Base-by-base conservation (phyloP, 305 asterid genomes). In the Nicotiana rustica region DNA sequence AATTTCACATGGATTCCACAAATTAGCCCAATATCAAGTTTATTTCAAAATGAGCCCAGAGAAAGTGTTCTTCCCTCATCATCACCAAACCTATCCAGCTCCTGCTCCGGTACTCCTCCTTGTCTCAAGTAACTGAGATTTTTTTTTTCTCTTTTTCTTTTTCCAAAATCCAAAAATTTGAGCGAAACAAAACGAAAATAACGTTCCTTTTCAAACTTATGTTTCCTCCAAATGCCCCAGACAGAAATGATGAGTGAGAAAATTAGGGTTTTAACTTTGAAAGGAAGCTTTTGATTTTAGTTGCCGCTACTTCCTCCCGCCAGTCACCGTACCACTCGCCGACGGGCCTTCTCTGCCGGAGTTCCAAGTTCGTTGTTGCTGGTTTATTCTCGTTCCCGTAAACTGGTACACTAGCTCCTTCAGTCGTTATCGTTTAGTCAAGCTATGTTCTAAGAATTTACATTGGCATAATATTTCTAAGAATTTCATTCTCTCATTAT, bases 361-460 rank as follows among this genome's bases (percentile, higher is more conserved):
- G 79, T 52, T 14, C 21, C 8, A 14, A 14, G 38, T 73, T 7
- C 25, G 5, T 29, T 73, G 41, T 21, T 25, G 8, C 60, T 70
- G 78, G 60, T 41, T 70, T 21, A 4, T 70, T 41, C 78, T n/a
- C 56, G n/a, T 38, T 19, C 25, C 78, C 19, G 10, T 44, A 41
- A 61, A 73, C 64, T 14, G 44, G 79, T 47, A 73, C 41, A 49
- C 64, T 13, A 25, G 8, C 79, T 73, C 17, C 36, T 73, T 29
- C 68, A 10, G 35, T 25, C n/a, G 17, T 60, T 3, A 9, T 59
- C 29, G 1, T 8, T n/a, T 4, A 18, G 62, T 73, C 10, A n/a
- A 35, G 21, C 62, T 49, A 49, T 47, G 25, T 73, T 47, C 62
- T 73, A 73, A 73, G 21, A 73, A 73, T 73, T 49, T 73, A 47